Base-by-base conservation (phyloP, 1,284 basidiomycete genomes). In the Leucoagaricus sp. region DNA sequence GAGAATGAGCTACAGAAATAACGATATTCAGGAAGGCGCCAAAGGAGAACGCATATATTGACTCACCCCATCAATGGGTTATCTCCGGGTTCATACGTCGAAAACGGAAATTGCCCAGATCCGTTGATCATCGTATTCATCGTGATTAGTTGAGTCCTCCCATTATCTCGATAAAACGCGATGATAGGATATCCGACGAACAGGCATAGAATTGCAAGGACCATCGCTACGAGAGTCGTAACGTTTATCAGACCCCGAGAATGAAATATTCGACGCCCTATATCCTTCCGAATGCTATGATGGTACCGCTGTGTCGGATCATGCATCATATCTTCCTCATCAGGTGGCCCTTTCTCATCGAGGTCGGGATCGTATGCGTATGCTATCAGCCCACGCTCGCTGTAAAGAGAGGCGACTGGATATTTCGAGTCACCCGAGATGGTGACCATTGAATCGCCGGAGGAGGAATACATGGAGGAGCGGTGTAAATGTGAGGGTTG, bases 171-270 rank as follows among this genome's bases (percentile, higher is more conserved):
- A 7, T 53, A 55, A 25, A 61, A 64, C 21, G 61, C 55, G 10
- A 66, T 56, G 21, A 75, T 62, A 0, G 74, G 75, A 44, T 72
- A 72, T 10, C 67, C 60, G 10, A 75, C 63, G 50, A 76, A 75
- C 1, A 76, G 57, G 7, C 57, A 58, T 15, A 75, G 55, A 12
- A 74, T 58, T 0, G 59, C 66, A 0, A 63, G 38, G 10, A 74
- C 48, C 40, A 76, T 52, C 4, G 66, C 7, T 6, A 70, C 38
- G n/a, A 76, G 60, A 15, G 66, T 57, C 8, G 62, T 49, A 17
- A 70, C 45, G 49, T 72, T 74, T 41, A 64, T 54, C 15, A 69
- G 31, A 0, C 69, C 70, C 8, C 70, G 63, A 31, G 26, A 23
- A 55, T 36, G 54, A 12, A 52, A 29, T 9, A 53, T 58, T 21